A percentile compares a stretch with the other conserved stretches of the same genome.
phyloP scores from a whole-genome alignment of 2,329 filamentous ascomycete genomes.

The Tetracladium maxilliforme region DNA sequence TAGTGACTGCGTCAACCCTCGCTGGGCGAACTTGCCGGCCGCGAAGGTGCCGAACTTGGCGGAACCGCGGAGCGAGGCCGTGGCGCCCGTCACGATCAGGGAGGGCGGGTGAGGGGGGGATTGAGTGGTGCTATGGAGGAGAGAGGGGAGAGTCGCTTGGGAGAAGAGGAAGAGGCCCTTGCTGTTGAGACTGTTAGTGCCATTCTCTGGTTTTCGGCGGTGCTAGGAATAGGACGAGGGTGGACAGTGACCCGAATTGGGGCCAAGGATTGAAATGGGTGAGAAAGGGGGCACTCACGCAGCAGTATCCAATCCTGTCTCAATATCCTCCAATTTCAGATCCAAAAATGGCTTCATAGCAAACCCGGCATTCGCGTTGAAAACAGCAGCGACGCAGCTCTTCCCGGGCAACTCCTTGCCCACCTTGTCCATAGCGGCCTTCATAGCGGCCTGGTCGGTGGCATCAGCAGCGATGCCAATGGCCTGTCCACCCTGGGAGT shows the following conservation, averaged over 20 bases:
- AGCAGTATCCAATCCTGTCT: slow-evolving; percentile 26
- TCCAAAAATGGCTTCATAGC: slow-evolving; percentile 43
- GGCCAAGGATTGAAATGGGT: not conserved
- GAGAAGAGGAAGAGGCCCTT: slow-evolving; percentile 65
- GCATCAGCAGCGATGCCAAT: slow-evolving; percentile 57
- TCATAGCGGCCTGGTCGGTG: slow-evolving; percentile 32
- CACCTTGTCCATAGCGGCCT: slow-evolving; percentile 47
- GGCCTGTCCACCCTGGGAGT: slow-evolving; percentile 49
- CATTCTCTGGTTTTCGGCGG: no score
- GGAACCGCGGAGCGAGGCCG: slow-evolving; percentile 61
- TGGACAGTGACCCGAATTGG: no score
- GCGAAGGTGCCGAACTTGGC: slow-evolving; percentile 59
- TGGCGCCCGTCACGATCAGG: slow-evolving; percentile 77
- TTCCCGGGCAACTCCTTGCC: slow-evolving; percentile 38
- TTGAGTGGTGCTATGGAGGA: slow-evolving; percentile 42
- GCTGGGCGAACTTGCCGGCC: slow-evolving; percentile 64
- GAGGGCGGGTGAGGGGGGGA: slow-evolving; percentile 52
- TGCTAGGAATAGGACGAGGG: no score
- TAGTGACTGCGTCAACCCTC: slow-evolving; percentile 60
- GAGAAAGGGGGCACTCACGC: slow-evolving; percentile 23
- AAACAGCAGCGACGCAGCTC: slow-evolving; percentile 50
- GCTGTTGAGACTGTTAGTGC: slow-evolving; percentile 18
- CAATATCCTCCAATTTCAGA: slow-evolving; percentile 31
- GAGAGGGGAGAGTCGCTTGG: slow-evolving; percentile 52
- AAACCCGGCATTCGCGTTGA: slow-evolving; percentile 40